A percentile compares a stretch with the other conserved stretches of the same genome.
These are phyloP conservation scores for Globisporangium ultimum DNA, from an alignment of 352 stramenopile species.

Conservation along the genomic window DNA sequence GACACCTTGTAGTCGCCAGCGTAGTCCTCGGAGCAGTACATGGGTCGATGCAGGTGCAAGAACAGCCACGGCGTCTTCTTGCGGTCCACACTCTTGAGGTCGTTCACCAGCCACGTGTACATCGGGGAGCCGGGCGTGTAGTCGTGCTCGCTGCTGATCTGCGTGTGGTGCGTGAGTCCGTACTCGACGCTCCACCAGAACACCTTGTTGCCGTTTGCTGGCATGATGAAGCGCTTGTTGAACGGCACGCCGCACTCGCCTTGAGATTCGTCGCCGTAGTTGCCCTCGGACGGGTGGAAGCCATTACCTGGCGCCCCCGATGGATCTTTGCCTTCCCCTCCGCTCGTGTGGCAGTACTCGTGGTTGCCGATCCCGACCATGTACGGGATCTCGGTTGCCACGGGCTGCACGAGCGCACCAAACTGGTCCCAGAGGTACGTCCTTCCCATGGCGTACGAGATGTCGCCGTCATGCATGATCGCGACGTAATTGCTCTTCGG, in stretches of 20 bases:
- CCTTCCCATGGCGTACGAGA: slow-evolving; percentile 52
- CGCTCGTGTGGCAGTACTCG: slow-evolving; percentile 58
- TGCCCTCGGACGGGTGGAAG: slow-evolving; percentile 58
- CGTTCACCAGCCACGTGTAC: slow-evolving; percentile 81
- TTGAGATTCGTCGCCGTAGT: slow-evolving; percentile 53
- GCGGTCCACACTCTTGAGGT: slow-evolving; percentile 81
- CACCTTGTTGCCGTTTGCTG: slow-evolving; percentile 54
- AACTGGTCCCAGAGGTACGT: slow-evolving; percentile 75
- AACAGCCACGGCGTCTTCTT: slow-evolving; percentile 90
- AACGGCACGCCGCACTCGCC: slow-evolving; percentile 66
- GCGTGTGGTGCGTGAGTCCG: slow-evolving; percentile 80
- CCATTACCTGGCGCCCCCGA: slow-evolving; percentile 37
- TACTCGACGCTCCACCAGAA: slow-evolving; percentile 91
- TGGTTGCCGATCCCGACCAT: slow-evolving; percentile 56
- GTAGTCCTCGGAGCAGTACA: slow-evolving; percentile 57
- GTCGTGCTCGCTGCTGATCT: slow-evolving; percentile 91
- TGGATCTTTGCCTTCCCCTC: slow-evolving; percentile 41
- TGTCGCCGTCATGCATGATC: slow-evolving; percentile 72
- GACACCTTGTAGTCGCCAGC: slow-evolving; percentile 34
- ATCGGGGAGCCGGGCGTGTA: slow-evolving; percentile 77
- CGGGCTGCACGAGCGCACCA: slow-evolving; percentile 56
- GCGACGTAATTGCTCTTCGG: slow-evolving; percentile 28
- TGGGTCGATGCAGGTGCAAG: slow-evolving; percentile 86
- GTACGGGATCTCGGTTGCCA: slow-evolving; percentile 54
- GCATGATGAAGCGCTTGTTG: slow-evolving; percentile 52